phyloP scores from a whole-genome alignment of 768 basidiomycete genomes.

The Termitomyces sp. region DNA sequence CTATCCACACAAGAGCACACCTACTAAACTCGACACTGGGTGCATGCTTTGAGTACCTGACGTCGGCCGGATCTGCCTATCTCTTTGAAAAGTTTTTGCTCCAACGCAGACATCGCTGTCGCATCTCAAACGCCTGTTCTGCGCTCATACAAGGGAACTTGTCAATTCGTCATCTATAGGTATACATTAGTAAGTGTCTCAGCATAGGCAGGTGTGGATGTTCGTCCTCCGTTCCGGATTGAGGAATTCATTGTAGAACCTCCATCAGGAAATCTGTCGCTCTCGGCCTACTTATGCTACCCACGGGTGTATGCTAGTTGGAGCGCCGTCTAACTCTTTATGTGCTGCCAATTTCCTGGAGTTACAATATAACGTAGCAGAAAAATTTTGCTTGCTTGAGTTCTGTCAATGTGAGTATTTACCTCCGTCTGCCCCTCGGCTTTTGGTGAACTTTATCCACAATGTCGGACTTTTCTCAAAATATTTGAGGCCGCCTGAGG shows the following conservation, averaged over 20 bases:
- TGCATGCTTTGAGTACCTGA: neutral
- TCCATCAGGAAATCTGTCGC: too few relatives aligned
- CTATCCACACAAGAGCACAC: neutral
- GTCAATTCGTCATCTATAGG: neutral
- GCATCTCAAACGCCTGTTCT: neutral
- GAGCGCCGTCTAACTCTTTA: neutral
- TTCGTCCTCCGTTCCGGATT: too few relatives aligned
- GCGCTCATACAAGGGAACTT: neutral
- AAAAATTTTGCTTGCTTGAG: neutral
- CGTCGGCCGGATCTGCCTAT: neutral
- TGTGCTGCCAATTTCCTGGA: neutral
- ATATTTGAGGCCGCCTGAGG: too few relatives aligned
- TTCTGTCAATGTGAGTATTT: neutral
- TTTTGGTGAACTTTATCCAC: neutral
- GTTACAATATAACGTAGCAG: neutral
- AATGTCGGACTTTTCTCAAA: neutral
- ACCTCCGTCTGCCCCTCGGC: neutral
- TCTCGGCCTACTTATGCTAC: too few relatives aligned
- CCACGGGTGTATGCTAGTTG: neutral
- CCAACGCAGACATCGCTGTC: neutral
- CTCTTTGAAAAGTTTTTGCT: slow-evolving; percentile 1
- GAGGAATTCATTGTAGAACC: too few relatives aligned
- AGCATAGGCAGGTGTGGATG: too few relatives aligned
- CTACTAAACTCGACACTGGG: neutral
- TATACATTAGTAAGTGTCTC: too few relatives aligned